Evolutionary conservation across 2,329 filamentous ascomycete species (phyloP), one percentile per base, ranked within the genome.

Genomic region (Didymosphaeria variabile): DNA sequence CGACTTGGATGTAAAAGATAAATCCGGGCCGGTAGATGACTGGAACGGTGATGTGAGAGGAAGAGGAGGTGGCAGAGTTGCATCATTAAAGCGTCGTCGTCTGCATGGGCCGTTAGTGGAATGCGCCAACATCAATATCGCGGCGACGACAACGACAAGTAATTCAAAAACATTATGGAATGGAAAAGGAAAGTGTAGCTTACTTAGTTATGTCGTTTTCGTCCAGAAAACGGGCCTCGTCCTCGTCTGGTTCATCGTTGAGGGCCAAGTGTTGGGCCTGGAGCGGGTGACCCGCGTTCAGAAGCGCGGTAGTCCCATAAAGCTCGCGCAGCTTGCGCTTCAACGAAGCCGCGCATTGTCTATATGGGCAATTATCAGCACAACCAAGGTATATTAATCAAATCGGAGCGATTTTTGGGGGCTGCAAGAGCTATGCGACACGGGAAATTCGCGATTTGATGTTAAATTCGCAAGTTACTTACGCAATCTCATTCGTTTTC

Each of bases 271-370:
- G 85, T 72, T 74, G 73, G 54, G 65, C 87, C 86, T 72, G 89
- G 75, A 66, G 82, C 83, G 78, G 83, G 81, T 79, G 88, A 84
- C 75, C 85, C 81, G 79, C 79, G 72, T 80, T 80, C 63, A 82
- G 77, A 67, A 84, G 79, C 77, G 89, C 88, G 79, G 90, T 91
- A 84, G 91, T 90, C 85, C 87, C 86, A 84, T 91, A 97, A 73
- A 97, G 87, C 83, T 95, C 91, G 79, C 90, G 90, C 78, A 97
- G 86, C 85, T 96, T 96, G 80, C 92, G 90, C 87, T 96, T 95
- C 81, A 92, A 91, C 85, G 91, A 92, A 81, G 86, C 86, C 85
- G 91, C 87, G 86, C 82, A 83, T 63, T 67, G 69, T 68, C 78
- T 80, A 66, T 64, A 64, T 68, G 70, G 61, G 66, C 67, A 65